Base-by-base conservation (phyloP, 768 basidiomycete species). In the Amanita jacksonii region DNA sequence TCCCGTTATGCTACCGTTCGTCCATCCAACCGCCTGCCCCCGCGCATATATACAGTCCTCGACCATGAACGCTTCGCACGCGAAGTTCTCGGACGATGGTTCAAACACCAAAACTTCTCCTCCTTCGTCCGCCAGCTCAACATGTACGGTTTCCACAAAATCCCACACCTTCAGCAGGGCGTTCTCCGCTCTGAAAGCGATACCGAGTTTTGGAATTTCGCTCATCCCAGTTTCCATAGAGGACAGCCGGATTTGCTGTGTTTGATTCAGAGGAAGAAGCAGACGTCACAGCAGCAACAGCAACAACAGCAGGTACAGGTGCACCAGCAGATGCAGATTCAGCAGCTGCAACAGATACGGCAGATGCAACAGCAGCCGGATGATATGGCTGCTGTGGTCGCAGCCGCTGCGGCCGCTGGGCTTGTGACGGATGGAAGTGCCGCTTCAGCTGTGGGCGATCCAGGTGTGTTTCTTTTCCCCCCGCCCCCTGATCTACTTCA, bases 91-190 rank as follows among this genome's bases (percentile, higher is more conserved):
- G 89, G 89, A 3, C 76, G 81, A 33, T 98, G 85, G 81, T 99
- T 97, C 79, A 99, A 99, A 61, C 96, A 98, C 65, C 81, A 85
- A 49, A 96, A 94, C 60, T 98, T 96, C 63, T 76, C 78, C 46
- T 86, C 84, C 25, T 96, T 96, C 54, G 90, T 93, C 13, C 75
- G 90, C 10, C 90, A 96, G 58, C 72, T 93, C 52, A 96, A 93
- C 71, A 92, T 92, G 86, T 96, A 93, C 62, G 88, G 88, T 43
- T 91, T 92, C 61, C 86, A 88, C 73, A 86, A 86, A 67, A 89
- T 97, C 37, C 93, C 92, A 0, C 92, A 98, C 58, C 78, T 97
- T 15, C 92, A 94, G 56, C 88, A 94, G 61, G 92, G 93, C 36
- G 91, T 90, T 20, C 73, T 97, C 49, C 85, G 81, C 57, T 76